Evolutionary conservation across 352 stramenopile species (phyloP).

Genomic region (Phytophthora lateralis): DNA sequence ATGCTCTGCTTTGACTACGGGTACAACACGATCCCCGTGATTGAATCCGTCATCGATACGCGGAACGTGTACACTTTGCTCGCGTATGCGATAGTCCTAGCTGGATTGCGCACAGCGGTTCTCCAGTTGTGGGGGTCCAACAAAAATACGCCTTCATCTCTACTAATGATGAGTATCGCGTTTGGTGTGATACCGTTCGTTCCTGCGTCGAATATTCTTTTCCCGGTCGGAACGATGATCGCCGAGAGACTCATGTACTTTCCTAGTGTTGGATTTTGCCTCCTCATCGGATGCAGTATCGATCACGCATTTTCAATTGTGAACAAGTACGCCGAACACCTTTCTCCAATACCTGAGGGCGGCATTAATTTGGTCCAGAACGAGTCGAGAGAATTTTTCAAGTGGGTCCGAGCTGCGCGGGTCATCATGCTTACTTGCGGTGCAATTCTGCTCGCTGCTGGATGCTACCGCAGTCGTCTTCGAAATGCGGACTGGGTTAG

Average conservation of each 20-base stretch:
- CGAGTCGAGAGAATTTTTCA: neutral
- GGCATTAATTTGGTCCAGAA: neutral
- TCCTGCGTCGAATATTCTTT: conserved; percentile 90
- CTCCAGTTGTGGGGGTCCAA: conserved; percentile 20
- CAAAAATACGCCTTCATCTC: conserved; percentile 23
- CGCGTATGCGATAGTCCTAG: conserved; percentile 61
- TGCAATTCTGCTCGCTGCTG: conserved; percentile 34
- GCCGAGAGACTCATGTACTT: conserved; percentile 93
- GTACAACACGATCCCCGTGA: conserved; percentile 83
- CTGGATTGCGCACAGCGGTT: conserved; percentile 22
- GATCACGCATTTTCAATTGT: conserved; percentile 33
- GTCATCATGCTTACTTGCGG: conserved; percentile 19
- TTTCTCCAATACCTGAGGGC: neutral
- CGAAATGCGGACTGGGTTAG: conserved; percentile 73
- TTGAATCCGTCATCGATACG: conserved; percentile 54
- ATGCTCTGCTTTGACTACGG: conserved; percentile 92
- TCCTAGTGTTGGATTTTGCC: conserved; percentile 85
- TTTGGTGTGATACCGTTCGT: conserved; percentile 89
- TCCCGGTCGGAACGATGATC: conserved; percentile 91
- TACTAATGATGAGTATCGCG: conserved; percentile 61
- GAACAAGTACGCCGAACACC: conserved; percentile 18
- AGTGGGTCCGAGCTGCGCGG: conserved; percentile 10
- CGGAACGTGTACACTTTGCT: conserved; percentile 65
- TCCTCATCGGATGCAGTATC: conserved; percentile 55
- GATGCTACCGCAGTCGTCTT: conserved; percentile 45